Evolutionary conservation across 345 rosid genomes (phyloP).

Genomic region (Chamaenerion angustifolium): DNA sequence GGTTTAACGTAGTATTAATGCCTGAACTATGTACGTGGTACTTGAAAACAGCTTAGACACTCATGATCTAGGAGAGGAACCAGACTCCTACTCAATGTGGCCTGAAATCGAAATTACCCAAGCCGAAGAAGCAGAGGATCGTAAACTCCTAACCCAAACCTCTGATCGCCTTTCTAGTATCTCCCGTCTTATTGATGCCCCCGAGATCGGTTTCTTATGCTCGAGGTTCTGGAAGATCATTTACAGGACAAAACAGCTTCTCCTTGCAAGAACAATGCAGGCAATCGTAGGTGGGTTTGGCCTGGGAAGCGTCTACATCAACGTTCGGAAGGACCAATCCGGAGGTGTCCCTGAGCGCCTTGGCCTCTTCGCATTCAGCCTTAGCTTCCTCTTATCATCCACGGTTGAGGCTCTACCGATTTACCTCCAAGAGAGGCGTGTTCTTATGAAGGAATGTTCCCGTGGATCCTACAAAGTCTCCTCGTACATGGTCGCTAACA

Average conservation of each 20-base stretch:
- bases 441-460: slow-evolving; percentile 80
- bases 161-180: neutral
- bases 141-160: too few species aligned
- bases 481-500: slow-evolving; percentile 84
- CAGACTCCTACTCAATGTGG: slow-evolving; percentile 18
- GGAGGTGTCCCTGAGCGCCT: slow-evolving; percentile 59
- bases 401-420: slow-evolving; percentile 92
- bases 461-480: slow-evolving; percentile 68
- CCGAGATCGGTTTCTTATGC: slow-evolving; percentile 51
- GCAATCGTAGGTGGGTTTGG: slow-evolving; percentile 73
- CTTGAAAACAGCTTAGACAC: too few species aligned
- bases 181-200: slow-evolving; percentile 17
- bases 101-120: slow-evolving; percentile 12
- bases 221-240: slow-evolving; percentile 75
- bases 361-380: slow-evolving; percentile 76
- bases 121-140: neutral
- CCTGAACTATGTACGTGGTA: too few species aligned
- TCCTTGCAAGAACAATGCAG: slow-evolving; percentile 78
- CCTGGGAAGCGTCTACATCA: slow-evolving; percentile 59
- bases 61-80: neutral
- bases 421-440: slow-evolving; percentile 69
- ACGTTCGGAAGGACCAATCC: slow-evolving; percentile 33
- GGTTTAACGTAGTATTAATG: too few species aligned
- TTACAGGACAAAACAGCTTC: slow-evolving; percentile 66
- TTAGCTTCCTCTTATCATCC: slow-evolving; percentile 79